These are phyloP conservation scores for Cercis canadensis DNA, from an alignment of 306 rosid species.

Conservation along the genomic window DNA sequence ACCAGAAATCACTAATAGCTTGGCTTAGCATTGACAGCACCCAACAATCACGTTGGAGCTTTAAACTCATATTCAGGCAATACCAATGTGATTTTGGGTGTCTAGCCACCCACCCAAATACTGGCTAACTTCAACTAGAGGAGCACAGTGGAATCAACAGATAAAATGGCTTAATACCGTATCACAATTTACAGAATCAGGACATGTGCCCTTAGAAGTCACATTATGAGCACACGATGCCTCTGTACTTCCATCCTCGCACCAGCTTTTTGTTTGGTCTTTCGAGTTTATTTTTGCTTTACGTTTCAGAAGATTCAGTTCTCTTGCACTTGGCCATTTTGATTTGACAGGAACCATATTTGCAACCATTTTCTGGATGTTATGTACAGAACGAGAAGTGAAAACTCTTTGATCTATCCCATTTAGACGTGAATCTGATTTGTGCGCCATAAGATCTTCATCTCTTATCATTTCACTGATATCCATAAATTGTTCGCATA, in stretches of 20 bases:
- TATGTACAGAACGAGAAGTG: constrained; percentile 68
- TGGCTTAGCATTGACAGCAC: too few relatives aligned
- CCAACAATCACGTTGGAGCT: too few relatives aligned
- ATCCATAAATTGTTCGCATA: constrained; percentile 96
- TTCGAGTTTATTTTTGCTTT: constrained; percentile 89
- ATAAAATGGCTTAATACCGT: constrained; percentile 58
- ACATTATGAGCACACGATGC: constrained; percentile 57
- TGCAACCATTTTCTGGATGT: constrained; percentile 85
- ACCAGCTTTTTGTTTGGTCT: constrained; percentile 85
- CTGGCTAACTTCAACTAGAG: too few relatives aligned
- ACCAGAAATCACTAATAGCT: constrained; percentile 16
- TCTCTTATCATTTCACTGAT: constrained; percentile 95
- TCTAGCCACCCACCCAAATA: too few relatives aligned
- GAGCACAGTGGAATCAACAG: constrained; percentile 3
- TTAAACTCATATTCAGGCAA: too few relatives aligned
- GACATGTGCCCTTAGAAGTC: constrained; percentile 53
- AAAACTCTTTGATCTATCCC: constrained; percentile 74
- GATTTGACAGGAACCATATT: constrained; percentile 94
- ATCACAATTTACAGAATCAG: constrained; percentile 60
- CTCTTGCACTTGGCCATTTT: constrained; percentile 94
- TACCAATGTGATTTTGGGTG: too few relatives aligned
- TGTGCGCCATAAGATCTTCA: constrained; percentile 85
- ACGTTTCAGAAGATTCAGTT: constrained; percentile 87
- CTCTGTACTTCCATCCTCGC: constrained; percentile 81
- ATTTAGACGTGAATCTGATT: constrained; percentile 59